Conservation (phyloP, 495 filamentous ascomycete genomes). For the Staphylotrichum longicolle region DNA sequence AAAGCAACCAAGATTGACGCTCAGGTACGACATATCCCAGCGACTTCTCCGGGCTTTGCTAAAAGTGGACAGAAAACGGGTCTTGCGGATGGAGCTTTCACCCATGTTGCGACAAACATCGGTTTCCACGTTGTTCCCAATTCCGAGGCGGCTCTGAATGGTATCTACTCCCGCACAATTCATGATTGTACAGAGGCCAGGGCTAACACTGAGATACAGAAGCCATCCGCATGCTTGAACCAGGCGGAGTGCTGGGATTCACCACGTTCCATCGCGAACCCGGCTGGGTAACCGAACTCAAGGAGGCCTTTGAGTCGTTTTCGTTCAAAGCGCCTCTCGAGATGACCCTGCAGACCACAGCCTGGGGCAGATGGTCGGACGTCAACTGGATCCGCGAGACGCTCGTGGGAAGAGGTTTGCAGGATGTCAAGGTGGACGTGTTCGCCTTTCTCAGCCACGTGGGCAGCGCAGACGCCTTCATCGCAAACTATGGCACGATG, state of each 20-base stretch:
- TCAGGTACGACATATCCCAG: slow-evolving; percentile 27
- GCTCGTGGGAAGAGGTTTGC: slow-evolving; percentile 32
- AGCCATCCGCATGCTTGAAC: slow-evolving; percentile 38
- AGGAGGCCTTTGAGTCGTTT: slow-evolving; percentile 35
- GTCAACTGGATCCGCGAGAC: slow-evolving; percentile 38
- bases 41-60: background rate
- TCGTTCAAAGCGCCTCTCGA: slow-evolving; percentile 40
- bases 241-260: slow-evolving; percentile 40
- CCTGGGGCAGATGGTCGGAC: slow-evolving; percentile 37
- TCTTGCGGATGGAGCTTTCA: slow-evolving; percentile 33
- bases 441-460: slow-evolving; percentile 29
- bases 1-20: slow-evolving; percentile 38
- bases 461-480: slow-evolving; percentile 33
- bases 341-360: slow-evolving; percentile 33
- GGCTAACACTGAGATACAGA: slow-evolving; percentile 30
- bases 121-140: slow-evolving; percentile 45
- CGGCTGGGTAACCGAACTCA: slow-evolving; percentile 36
- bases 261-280: slow-evolving; percentile 37
- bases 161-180: slow-evolving; percentile 22
- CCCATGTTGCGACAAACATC: slow-evolving; percentile 44
- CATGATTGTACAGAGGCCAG: background rate
- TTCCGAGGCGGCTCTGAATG: slow-evolving; percentile 38
- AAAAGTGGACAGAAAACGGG: slow-evolving; percentile 30
- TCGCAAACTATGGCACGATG: slow-evolving; percentile 36
- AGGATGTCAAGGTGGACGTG: slow-evolving; percentile 36